A percentile compares a stretch with the other conserved stretches of the same genome.
Evolutionary conservation across 176 grass and related monocot genomes (phyloP).

Genomic region (Miscanthus lutarioriparius): DNA sequence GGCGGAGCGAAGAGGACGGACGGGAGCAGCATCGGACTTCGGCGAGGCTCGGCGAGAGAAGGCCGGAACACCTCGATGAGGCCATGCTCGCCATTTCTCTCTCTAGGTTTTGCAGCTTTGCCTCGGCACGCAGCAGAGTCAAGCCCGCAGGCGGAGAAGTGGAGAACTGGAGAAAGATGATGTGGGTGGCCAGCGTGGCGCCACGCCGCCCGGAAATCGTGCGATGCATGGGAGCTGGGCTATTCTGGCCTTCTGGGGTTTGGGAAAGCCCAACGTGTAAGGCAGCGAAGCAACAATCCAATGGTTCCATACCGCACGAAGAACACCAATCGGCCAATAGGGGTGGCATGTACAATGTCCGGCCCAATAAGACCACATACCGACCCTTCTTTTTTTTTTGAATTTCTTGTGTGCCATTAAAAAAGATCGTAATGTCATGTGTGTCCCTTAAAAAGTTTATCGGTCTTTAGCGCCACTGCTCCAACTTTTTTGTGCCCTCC

Average conservation of each 20-base stretch:
- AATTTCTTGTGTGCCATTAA: too few relatives aligned
- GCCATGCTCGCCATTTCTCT: conserved; percentile 57
- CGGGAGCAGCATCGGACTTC: neutral
- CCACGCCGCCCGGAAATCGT: conserved; percentile 38
- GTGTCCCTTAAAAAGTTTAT: too few relatives aligned
- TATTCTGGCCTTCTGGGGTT: neutral
- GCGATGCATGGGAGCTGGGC: neutral
- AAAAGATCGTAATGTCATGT: too few relatives aligned
- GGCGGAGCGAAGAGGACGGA: conserved; percentile 10
- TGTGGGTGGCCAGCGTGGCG: conserved; percentile 29
- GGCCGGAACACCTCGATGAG: conserved; percentile 44
- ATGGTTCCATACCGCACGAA: too few relatives aligned
- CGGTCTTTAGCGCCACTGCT: too few relatives aligned
- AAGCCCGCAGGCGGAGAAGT: conserved; percentile 9
- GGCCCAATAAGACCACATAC: too few relatives aligned
- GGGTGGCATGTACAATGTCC: too few relatives aligned
- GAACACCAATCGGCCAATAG: too few relatives aligned
- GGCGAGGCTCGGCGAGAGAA: conserved; percentile 41
- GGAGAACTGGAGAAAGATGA: conserved; percentile 17
- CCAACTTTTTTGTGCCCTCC: too few relatives aligned
- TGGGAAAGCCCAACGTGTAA: neutral
- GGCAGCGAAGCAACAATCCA: too few relatives aligned
- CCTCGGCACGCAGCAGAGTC: neutral
- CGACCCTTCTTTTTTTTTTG: too few relatives aligned
- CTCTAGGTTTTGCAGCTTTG: neutral